phyloP scores from a whole-genome alignment of 805 yeast genomes.

The Blastobotrys attinorum region DNA sequence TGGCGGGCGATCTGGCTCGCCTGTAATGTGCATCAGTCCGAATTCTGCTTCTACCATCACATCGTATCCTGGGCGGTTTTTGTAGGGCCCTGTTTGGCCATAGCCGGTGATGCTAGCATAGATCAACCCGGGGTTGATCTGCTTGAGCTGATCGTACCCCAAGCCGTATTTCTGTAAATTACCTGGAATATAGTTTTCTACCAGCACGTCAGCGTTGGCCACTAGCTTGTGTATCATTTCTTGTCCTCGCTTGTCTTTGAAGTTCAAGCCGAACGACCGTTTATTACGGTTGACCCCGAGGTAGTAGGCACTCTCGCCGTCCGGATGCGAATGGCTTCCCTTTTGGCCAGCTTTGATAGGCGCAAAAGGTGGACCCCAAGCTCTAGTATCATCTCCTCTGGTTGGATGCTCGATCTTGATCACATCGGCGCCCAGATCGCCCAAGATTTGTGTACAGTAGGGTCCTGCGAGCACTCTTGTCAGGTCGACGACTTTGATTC shows the following conservation, averaged over 20 bases:
- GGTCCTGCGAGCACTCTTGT: constrained; percentile 39
- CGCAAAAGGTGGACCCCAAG: constrained; percentile 40
- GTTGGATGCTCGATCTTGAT: constrained; percentile 35
- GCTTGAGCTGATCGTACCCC: constrained; percentile 24
- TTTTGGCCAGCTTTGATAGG: constrained; percentile 6
- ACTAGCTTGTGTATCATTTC: constrained; percentile 26
- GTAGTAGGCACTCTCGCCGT: constrained; percentile 34
- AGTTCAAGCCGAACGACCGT: constrained; percentile 31
- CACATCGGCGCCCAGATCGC: constrained; percentile 38
- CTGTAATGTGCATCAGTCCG: constrained; percentile 39
- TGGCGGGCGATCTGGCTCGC: constrained; percentile 34
- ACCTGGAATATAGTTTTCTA: constrained; percentile 36
- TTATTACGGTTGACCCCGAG: constrained; percentile 33
- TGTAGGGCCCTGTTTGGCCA: constrained; percentile 36
- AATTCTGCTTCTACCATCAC: constrained; percentile 40
- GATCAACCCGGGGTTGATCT: constrained; percentile 25
- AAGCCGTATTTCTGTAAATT: constrained; percentile 31
- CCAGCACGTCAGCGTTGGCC: constrained; percentile 29
- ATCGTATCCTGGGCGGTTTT: constrained; percentile 35
- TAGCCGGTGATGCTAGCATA: constrained; percentile 36
- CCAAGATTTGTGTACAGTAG: constrained; percentile 33
- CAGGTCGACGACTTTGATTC: constrained; percentile 31
- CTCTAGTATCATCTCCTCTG: constrained; percentile 37
- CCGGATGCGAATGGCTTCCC: constrained; percentile 9
- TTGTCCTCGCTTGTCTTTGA: constrained; percentile 29